Evolutionary conservation across 306 rosid genomes (phyloP), one percentile per base, ranked within the genome.

Genomic region (Lotus japonicus): DNA sequence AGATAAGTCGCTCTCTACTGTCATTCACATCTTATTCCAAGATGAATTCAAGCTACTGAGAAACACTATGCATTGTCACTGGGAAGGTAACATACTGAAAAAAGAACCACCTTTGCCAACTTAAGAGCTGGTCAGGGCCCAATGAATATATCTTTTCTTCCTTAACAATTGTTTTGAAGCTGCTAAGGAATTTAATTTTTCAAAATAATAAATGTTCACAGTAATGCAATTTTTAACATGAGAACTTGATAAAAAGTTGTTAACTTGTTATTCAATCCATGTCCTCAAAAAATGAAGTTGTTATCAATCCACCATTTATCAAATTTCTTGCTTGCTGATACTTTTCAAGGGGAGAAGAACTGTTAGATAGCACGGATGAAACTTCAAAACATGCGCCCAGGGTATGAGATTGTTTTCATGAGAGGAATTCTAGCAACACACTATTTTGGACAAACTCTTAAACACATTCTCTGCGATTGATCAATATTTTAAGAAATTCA

Each of bases 221-320:
- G 8, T 21, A 46, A 49, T 63, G 58, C 53, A 70, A 54, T 41
- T 68, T 78, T 48, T 19, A 65, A 39, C 54, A 18, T 44, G 43
- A 62, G 64, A 31, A 73, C 33, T 16, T 8, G 28, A 17, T 70
- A 74, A 44, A 70, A 23, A 43, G 26, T 52, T 53, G 16, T 51
- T 61, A 48, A 48, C n/a, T n/a, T n/a, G n/a, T n/a, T n/a, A n/a
- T n/a, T n/a, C n/a, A n/a, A n/a, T n/a, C n/a, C n/a, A n/a, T n/a
- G n/a, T n/a, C n/a, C n/a, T n/a, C n/a, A n/a, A n/a, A n/a, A n/a
- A n/a, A n/a, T n/a, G n/a, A n/a, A n/a, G n/a, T n/a, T n/a, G n/a
- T n/a, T n/a, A n/a, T 53, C 39, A 66, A 46, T 50, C 70, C 36
- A 73, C 42, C 80, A 76, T 44, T 66, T 73, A 65, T 60, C 64